Conservation (phyloP, 2,329 filamentous ascomycete genomes). For the Hirsutella minnesotensis region DNA sequence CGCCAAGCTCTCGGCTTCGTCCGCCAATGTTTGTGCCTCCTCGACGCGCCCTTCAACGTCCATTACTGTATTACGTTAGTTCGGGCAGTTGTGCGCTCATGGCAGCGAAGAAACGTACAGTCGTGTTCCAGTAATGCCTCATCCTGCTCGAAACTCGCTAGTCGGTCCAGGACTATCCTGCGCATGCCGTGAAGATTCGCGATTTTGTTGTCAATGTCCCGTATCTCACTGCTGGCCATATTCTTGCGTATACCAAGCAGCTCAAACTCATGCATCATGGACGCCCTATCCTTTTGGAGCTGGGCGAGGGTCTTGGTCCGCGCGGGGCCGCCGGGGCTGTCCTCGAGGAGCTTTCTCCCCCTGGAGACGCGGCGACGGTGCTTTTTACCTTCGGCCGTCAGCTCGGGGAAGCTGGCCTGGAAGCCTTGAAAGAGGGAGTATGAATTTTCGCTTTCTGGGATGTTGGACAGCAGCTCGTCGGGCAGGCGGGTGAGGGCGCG, state of each 20-base stretch:
- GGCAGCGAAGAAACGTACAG: constrained; percentile 36
- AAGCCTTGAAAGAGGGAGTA: constrained; percentile 97
- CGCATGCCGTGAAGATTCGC: constrained; percentile 88
- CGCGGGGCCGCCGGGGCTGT: constrained; percentile 41
- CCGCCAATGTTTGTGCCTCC: constrained; percentile 45
- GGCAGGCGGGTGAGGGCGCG: constrained; percentile 79
- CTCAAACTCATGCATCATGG: constrained; percentile 75
- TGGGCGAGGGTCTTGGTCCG: constrained; percentile 57
- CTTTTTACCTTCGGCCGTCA: constrained; percentile 58
- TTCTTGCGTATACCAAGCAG: constrained; percentile 90
- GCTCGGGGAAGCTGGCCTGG: constrained; percentile 70
- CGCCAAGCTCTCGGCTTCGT: constrained; percentile 45
- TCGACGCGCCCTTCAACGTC: constrained; percentile 52
- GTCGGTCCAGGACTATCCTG: constrained; percentile 75
- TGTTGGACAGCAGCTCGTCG: constrained; percentile 80
- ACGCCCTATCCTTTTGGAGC: constrained; percentile 68
- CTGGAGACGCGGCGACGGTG: constrained; percentile 60
- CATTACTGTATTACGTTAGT: constrained; percentile 36
- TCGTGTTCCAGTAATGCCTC: constrained; percentile 86
- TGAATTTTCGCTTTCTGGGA: constrained; percentile 72
- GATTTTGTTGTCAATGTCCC: constrained; percentile 94
- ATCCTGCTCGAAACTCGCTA: constrained; percentile 81
- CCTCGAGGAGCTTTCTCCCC: constrained; percentile 63
- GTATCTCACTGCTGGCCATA: constrained; percentile 93
- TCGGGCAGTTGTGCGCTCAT: not conserved